Evolutionary conservation across 345 rosid genomes (phyloP), one percentile per base, ranked within the genome.

Genomic region (Sisymbrium altissimum): DNA sequence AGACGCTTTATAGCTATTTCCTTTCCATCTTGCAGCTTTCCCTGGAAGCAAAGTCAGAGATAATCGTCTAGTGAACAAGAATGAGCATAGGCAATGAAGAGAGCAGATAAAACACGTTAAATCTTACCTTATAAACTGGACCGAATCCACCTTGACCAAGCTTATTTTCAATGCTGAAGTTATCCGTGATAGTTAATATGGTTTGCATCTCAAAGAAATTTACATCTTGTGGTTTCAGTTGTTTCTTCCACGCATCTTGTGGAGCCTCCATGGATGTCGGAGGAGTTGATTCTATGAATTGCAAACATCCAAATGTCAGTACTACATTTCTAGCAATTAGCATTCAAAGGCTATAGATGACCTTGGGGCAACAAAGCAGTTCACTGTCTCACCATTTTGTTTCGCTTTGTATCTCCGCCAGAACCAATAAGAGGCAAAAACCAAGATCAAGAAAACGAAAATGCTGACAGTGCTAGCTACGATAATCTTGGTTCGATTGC

Each of bases 131-230:
- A 57, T 77, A 77, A 39, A 77, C 80, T 21, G 80, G 80, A 38
- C 80, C 80, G 2, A 77, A 77, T 21, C 81, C 81, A 56, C 81
- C 78, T 53, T 78, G 72, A 59, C 81, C 81, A 50, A 72, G 81
- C 71, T 78, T 78, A 58, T 78, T 78, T 17, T 45, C 62, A 0
- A 0, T 3, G 68, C 81, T 72, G 68, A 78, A 78, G 73, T 78
- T 72, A 66, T 78, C 54, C 3, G 81, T 78, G 64, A 67, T 53
- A 11, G 57, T 13, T 39, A 52, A 41, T 58, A 78, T 78, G 13
- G 77, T 77, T 71, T 71, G 62, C 9, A 70, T 77, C 21, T 56
- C 72, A 64, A 71, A 77, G 72, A 70, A 77, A 46, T 56, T 4
- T 23, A 77, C 80, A 71, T 77, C 67, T 33, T 71, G 67, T 30